Evolutionary conservation across 2,329 filamentous ascomycete genomes (phyloP), one percentile per base, ranked within the genome.

Genomic region (Fusarium fujikuroi): DNA sequence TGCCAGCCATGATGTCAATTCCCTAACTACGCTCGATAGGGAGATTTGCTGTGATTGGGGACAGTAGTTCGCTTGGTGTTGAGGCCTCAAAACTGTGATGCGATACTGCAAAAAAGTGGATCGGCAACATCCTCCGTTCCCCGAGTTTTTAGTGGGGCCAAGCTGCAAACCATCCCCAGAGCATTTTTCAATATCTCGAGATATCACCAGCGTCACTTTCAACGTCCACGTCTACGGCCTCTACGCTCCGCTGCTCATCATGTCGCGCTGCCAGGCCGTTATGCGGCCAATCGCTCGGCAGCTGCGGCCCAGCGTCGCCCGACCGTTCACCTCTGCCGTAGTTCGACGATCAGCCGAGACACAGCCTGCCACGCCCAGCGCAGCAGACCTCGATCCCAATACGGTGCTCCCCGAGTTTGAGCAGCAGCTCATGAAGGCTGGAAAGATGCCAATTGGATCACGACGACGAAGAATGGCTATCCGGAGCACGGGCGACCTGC

Each of bases 391-490:
- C 75, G 89, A 94, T 80, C 92, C 92, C n/a, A 85, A 89, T 70
- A 90, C 89, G n/a, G 92, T 93, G 32, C 87, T 89, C 47, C 90
- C 82, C 50, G 80, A 82, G 65, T 82, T 82, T 61, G 82, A 84
- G 72, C 87, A 91, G 65, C 93, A 96, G 83, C 87, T 97, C 60
- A 85, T 95, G 79, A 89, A 89, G 79, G 84, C 88, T 73, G 92
- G 93, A 61, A 87, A 90, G 49, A 87, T 89, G 70, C 94, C 94
- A 59, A 86, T 97, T 77, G 95, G 95, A 57, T 97, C 95, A 50
- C 91, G 95, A 76, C 90, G 95, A 86, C 92, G 95, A 72, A 92
- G 95, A 80, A 89, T 91, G 34, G 93, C 93, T 34, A 82, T 95
- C 69, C 90, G 87, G 78, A 89, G 85, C 77, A 88, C 85, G 42